Evolutionary conservation across 441 rosid genomes (phyloP), one percentile per base, ranked within the genome.

Genomic region (Corymbia citriodora): DNA sequence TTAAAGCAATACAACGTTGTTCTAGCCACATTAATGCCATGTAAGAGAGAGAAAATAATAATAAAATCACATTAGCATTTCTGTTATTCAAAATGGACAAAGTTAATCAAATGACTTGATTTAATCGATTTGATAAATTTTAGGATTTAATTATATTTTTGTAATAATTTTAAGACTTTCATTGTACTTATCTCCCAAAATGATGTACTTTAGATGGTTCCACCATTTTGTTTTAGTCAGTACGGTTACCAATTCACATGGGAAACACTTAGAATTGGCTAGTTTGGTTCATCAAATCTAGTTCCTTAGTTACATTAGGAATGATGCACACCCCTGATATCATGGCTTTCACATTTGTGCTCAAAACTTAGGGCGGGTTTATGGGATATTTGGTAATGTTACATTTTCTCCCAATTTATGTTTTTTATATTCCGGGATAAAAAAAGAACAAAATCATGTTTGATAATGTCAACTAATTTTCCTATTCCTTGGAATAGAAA

Each of bases 1-100:
- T 9, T 23, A 4, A 57, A 57, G 27, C 63, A 57, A 57, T 57
- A 23, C 3, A 23, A 0, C 0, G 0, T 57, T 1, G 3, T 21
- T 1, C 23, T 57, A 57, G 23, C 23, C 63, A 57, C 29, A 57
- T 57, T 21, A 23, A 12, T 12, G 23, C 63, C 27, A 57, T 21
- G 23, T 23, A 23, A 12, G 63, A 57, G 63, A 57, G 29, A 57
- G 23, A 55, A 21, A 36, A 36, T 3, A 36, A 36, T n/a, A n/a
- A n/a, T n/a, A n/a, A 57, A 9, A 57, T 23, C 0, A 23, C 63
- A 57, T 57, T 0, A 57, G 0, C 61, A 57, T 57, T 57, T 57
- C 27, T 19, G 19, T 57, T 57, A 57, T 25, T 5, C 23, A 57
- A 23, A 9, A 9, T 57, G 29, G 63, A 57, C 6, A 1, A 0